Conservation (phyloP, 2,329 filamentous ascomycete species). For the Monilinia laxa region DNA sequence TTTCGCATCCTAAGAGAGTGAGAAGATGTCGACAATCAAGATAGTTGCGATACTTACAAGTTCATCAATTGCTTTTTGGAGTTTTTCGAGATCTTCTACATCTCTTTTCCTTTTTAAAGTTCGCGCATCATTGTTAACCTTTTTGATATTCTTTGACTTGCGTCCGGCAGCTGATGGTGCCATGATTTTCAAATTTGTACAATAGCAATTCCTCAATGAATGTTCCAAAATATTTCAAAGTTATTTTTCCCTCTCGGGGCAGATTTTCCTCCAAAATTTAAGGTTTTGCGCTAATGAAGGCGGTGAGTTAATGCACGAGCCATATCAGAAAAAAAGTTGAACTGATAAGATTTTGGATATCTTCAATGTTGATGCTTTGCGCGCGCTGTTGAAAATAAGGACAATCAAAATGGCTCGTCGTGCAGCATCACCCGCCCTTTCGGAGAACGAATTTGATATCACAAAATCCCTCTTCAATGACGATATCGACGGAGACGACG, state of each 20-base stretch:
- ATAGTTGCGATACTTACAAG: constrained; percentile 33
- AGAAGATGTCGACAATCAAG: constrained; percentile 21
- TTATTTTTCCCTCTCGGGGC: constrained; percentile 20
- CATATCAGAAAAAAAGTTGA: constrained; percentile 22
- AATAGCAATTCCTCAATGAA: constrained; percentile 8
- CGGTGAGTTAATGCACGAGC: constrained; percentile 6
- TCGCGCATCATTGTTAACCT: constrained; percentile 31
- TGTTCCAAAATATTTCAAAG: constrained; percentile 20
- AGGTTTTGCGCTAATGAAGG: constrained; percentile 26
- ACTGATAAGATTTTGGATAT: constrained; percentile 26
- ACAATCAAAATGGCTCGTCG: constrained; percentile 64
- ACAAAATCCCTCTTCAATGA: constrained; percentile 71
- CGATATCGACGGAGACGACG: constrained; percentile 52
- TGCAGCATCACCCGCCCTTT: constrained; percentile 75
- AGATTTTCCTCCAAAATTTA: constrained; percentile 21
- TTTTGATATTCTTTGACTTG: constrained; percentile 30
- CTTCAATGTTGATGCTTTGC: constrained; percentile 14
- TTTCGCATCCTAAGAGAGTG: constrained; percentile 37
- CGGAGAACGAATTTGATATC: constrained; percentile 91
- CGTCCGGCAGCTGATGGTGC: constrained; percentile 31
- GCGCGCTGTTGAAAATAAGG: constrained; percentile 21
- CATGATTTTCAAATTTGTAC: constrained; percentile 29
- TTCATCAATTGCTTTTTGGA: constrained; percentile 38
- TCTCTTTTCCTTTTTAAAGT: constrained; percentile 40
- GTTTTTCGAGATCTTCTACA: constrained; percentile 37